phyloP scores from a whole-genome alignment of 768 basidiomycete species.

The Trametes meyenii region DNA sequence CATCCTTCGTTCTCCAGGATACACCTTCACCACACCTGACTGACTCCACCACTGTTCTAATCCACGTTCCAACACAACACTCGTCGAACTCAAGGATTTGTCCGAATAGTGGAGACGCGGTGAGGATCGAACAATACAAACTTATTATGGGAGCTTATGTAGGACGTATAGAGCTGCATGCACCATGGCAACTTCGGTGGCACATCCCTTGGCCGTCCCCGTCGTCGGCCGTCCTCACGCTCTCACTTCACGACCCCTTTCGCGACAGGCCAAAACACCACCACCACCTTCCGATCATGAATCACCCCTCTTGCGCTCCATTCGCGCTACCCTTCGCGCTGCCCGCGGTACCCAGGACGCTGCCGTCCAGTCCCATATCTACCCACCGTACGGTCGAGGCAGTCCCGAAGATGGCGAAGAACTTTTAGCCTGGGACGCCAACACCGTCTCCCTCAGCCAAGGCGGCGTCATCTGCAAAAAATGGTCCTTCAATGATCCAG shows the following conservation, averaged over 20 bases:
- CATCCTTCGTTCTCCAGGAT: too few species aligned
- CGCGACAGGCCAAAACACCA: background rate
- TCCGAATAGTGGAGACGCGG: too few species aligned
- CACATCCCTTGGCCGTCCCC: background rate
- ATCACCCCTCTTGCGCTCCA: conserved; percentile 55
- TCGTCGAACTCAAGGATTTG: too few species aligned
- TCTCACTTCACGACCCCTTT: conserved; percentile 4
- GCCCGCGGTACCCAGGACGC: conserved; percentile 20
- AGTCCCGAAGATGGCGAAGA: conserved; percentile 34
- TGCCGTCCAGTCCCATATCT: conserved; percentile 3
- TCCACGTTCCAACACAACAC: too few species aligned
- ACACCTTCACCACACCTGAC: too few species aligned
- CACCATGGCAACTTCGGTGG: background rate
- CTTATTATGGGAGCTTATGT: too few species aligned
- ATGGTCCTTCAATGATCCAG: conserved; percentile 72
- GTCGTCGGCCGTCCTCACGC: conserved; percentile 2
- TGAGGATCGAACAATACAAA: too few species aligned
- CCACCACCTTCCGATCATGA: conserved; percentile 21
- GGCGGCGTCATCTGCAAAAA: conserved; percentile 74
- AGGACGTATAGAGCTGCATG: background rate
- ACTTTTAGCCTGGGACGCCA: conserved; percentile 72
- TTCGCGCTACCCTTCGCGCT: conserved; percentile 62
- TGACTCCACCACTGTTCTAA: too few species aligned
- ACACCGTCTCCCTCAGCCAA: conserved; percentile 61
- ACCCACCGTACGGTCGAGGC: background rate